Evolutionary conservation across 352 stramenopile genomes (phyloP).

Genomic region (Blastocystis sp.): DNA sequence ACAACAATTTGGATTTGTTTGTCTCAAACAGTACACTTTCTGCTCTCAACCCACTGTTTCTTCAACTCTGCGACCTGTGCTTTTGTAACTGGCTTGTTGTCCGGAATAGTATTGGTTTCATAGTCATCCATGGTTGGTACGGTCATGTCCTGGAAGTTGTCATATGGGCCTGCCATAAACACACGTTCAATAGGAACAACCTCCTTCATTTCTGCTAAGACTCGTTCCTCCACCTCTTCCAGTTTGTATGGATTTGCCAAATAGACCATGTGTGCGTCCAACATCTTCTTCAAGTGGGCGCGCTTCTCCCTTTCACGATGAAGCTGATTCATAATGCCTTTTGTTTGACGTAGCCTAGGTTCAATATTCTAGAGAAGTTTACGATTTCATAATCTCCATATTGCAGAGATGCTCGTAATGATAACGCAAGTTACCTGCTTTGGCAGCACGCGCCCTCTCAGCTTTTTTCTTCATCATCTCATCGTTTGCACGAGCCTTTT

Average conservation of each 20-base stretch:
- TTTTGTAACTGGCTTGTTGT: neutral
- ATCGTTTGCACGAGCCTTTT: constrained; percentile 18
- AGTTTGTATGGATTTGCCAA: constrained; percentile 25
- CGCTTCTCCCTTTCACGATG: neutral
- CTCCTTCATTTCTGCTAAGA: neutral
- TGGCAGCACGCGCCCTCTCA: neutral
- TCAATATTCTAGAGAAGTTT: neutral
- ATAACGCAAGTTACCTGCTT: neutral
- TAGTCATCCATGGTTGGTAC: neutral
- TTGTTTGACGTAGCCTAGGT: constrained; percentile 1
- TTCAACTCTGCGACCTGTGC: neutral
- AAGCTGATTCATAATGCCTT: constrained; percentile 9
- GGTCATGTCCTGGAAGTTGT: neutral
- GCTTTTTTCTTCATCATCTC: neutral
- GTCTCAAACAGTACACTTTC: neutral
- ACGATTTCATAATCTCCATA: constrained; percentile 49
- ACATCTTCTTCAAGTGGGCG: neutral
- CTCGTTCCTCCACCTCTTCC: constrained; percentile 49
- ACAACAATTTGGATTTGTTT: constrained; percentile 1
- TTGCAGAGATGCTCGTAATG: constrained; percentile 50
- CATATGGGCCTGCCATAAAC: constrained; percentile 9
- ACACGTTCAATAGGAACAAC: constrained; percentile 25
- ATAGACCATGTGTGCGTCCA: neutral
- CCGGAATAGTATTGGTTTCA: neutral
- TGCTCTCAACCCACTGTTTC: neutral